Base-by-base conservation (phyloP, 1,139 yeast species). In the Pneumocystis canis region DNA sequence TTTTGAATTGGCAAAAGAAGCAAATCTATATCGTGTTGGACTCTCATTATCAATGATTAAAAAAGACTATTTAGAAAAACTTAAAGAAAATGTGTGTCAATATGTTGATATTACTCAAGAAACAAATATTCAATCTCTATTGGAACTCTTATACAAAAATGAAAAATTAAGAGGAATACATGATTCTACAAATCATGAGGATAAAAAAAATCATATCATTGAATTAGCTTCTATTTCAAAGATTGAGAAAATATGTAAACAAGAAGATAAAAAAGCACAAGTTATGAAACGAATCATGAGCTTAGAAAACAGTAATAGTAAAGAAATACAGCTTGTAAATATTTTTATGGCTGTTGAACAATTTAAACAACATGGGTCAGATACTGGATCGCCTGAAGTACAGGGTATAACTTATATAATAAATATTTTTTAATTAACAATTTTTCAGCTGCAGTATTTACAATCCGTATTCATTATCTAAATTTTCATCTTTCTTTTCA, bases 321-420 rank as follows among this genome's bases (percentile, higher is more conserved):
- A 76, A 33, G 90, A 87, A 68, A 78, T 78, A 65, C 78, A 80
- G 71, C 82, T 81, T 68, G 73, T 82, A 68, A 89, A 90, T 33
- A 77, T 82, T 6, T 75, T 75, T 59, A 74, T 85, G 65, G 96
- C 97, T 0, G 79, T 82, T 63, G 76, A 81, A 68, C 96, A 89
- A 74, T 89, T 90, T 73, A 84, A 82, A 69, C 81, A 96, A 71
- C 80, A 81, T 67, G 89, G 85, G 62, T 96, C 96, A 61, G 97
- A 90, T 72, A 88, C 96, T 0, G 97, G 95, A 0, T 87, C 96
- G 0, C 84, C 95, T 61, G 97, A 90, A 75, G 97, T 90, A 33
- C 97, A 89, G 74, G 96, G 54, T 47, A 47, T 47, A 47, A 47
- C 25, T 47, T 47, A 47, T 47, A 40, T 18, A 18, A 14, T 25